Base-by-base conservation (phyloP, 192 early-diverging fungal species). In the Coemansia sp. region DNA sequence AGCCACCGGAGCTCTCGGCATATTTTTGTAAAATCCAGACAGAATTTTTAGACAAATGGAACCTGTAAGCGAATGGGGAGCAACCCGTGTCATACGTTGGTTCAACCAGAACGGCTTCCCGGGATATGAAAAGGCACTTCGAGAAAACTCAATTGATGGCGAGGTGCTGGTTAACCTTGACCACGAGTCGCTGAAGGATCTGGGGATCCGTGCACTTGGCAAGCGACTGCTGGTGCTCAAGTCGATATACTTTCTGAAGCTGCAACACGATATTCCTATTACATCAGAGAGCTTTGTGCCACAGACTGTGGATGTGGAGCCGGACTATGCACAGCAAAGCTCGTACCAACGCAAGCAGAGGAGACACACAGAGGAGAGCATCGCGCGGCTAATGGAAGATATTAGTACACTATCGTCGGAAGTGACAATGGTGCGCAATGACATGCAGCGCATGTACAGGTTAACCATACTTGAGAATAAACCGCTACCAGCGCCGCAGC, bases 111-210 rank as follows among this genome's bases (percentile, higher is more conserved):
- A 82, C 53, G 80, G 80, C 14, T 82, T 82, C 36, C 74, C 75
- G 0, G 80, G 80, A 5, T 82, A 82, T 62, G 75, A 82, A 20
- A 58, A 64, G 42, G 74, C 66, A 10, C 71, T 82, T 11, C 73
- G 74, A 63, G 96, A 96, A 58, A 89, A 97, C 74, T 86, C 86
- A 21, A 95, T 98, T 65, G 90, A 89, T 24, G 96, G 96, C 57
- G 93, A 94, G 53, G 82, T 94, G 6, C 85, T 98, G 5, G 76
- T 93, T 32, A 87, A 92, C 70, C 88, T 95, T 20, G 93, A 95
- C 78, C 94, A 97, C 78, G 92, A 90, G 52, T 86, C 95, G 32
- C 84, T 98, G 61, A 92, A 91, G 74, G 95, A 95, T 66, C 75
- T 98, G 56, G 90, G 88, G 5, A 87, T 98, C 51, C 82, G 80